Conservation (phyloP, 192 early-diverging fungal genomes). For the Backusella australiensis region DNA sequence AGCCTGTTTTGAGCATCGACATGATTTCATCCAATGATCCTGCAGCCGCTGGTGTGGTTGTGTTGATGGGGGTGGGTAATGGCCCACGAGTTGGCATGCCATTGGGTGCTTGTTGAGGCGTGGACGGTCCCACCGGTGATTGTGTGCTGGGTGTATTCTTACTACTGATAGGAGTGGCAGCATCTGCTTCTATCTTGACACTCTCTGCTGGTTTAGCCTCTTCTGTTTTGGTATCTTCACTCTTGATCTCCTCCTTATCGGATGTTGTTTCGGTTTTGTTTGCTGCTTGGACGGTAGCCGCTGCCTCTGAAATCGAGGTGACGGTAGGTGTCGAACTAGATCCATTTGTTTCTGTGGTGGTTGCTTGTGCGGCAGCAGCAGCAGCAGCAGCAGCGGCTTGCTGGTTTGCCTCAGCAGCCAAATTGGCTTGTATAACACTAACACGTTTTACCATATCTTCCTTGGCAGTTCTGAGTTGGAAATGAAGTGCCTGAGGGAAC, state of each 20-base stretch:
- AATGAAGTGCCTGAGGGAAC: conserved; percentile 93
- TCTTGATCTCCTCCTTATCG: background rate
- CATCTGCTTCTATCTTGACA: background rate
- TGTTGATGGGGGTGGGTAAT: background rate
- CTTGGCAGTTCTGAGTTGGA: conserved; percentile 87
- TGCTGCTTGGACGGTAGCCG: background rate
- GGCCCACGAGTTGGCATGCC: background rate
- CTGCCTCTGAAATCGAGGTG: background rate
- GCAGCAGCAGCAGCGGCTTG: background rate
- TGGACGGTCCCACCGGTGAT: background rate
- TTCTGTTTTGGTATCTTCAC: background rate
- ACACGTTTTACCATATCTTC: conserved; percentile 79
- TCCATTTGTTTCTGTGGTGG: background rate
- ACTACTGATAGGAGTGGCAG: background rate
- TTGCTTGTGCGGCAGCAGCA: background rate
- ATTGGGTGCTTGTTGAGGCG: background rate
- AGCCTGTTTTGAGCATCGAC: conserved; percentile 93
- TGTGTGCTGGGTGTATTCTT: background rate
- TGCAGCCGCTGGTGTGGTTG: conserved; percentile 13
- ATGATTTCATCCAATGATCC: conserved; percentile 94
- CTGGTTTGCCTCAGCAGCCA: conserved; percentile 24
- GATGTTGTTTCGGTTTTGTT: background rate
- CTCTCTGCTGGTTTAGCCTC: background rate
- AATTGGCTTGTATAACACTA: conserved; percentile 2
- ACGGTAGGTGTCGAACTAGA: background rate